Evolutionary conservation across 371 early-diverging fungal genomes (phyloP), one percentile per base, ranked within the genome.

Genomic region (Apophysomyces ossiformis): DNA sequence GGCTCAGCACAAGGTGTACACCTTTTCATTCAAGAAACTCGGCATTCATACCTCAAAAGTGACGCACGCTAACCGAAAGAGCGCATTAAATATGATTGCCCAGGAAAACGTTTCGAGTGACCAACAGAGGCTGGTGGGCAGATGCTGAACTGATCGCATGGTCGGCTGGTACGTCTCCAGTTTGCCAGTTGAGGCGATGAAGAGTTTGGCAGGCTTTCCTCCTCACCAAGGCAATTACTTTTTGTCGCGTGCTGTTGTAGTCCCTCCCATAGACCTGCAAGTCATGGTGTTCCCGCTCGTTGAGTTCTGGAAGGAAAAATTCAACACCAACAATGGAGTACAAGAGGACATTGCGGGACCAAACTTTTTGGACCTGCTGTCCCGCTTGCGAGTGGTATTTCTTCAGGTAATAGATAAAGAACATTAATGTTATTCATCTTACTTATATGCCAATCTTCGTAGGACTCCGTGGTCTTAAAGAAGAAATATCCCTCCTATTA

Each of bases 341-440:
- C 57, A 68, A 64, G 38, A 65, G 7, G 69, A 64, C 18, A 57
- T 60, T 16, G 64, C 61, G 12, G 64, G 64, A n/a, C 60, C 64
- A 4, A 60, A 57, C 21, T 60, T 68, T 44, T 54, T 64, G 41
- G 6, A 7, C 12, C 32, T 68, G 7, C 60, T 68, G 37, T 5
- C 26, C 15, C 11, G 63, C 7, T 43, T 68, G 7, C 59, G 57
- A 41, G 15, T 50, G 32, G 32, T 26, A 26, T 26, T 26, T 26
- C 32, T 26, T 26, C 32, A 26, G 32, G 32, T 26, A 26, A 2
- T 26, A 1, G 2, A 26, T 26, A 26, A 26, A 2, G 32, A 26
- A 2, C 2, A 26, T 26, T 26, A 26, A 26, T 26, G 32, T 26
- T 26, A 26, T 0, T 26, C 2, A 26, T 26, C 3, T 26, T 26